Evolutionary conservation across 1,284 basidiomycete genomes (phyloP).

Genomic region (Trichosporon ovoides): DNA sequence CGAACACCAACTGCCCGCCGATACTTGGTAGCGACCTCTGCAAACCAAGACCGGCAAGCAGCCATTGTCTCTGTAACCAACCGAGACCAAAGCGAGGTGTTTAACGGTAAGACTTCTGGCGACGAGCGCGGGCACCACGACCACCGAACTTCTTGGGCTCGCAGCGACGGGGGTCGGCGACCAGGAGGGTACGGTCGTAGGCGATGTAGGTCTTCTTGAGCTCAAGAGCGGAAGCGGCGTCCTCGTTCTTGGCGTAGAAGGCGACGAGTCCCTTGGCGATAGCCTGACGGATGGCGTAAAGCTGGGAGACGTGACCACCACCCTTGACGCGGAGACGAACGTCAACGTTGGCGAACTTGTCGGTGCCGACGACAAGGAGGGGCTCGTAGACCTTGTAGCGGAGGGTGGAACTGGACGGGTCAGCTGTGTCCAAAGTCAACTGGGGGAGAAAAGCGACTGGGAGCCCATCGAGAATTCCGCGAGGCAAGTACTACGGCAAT

Average conservation of each 20-base stretch:
- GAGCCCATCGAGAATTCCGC: too few relatives aligned
- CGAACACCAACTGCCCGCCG: conserved; percentile 16
- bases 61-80: conserved; percentile 2
- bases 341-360: conserved; percentile 78
- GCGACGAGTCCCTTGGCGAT: conserved; percentile 97
- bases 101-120: conserved; percentile 97
- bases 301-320: conserved; percentile 98
- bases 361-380: conserved; percentile 80
- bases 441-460: too few relatives aligned
- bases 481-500: too few relatives aligned
- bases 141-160: conserved; percentile 99
- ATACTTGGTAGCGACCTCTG: conserved; percentile 18
- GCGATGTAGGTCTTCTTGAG: conserved; percentile 93
- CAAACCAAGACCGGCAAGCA: conserved; percentile 5
- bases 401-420: conserved; percentile 63
- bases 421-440: background rate
- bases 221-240: conserved; percentile 93
- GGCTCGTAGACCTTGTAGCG: conserved; percentile 99
- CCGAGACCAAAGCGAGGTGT: conserved; percentile 24
- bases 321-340: conserved; percentile 98
- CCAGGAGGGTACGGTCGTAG: conserved; percentile 90
- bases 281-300: conserved; percentile 98
- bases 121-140: conserved; percentile 88
- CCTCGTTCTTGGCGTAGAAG: conserved; percentile 96
- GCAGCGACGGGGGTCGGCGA: conserved; percentile 97